These are phyloP conservation scores for Hypoxylon sp. DNA, from an alignment of 2,329 filamentous ascomycete species.

Conservation along the genomic window DNA sequence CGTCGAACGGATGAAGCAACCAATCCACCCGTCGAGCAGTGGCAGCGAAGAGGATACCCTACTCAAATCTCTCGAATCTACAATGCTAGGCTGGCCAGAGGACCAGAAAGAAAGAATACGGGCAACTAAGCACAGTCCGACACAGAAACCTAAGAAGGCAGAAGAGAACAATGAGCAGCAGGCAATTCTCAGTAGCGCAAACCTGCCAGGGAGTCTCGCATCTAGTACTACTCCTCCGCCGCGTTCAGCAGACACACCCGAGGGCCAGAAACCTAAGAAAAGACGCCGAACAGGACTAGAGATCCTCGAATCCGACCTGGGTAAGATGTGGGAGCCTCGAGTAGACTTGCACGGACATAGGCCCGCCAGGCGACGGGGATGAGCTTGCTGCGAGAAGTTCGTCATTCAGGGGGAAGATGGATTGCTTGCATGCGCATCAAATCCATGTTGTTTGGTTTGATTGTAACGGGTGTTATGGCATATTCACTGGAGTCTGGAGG, in stretches of 20 bases:
- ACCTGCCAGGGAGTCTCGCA: not conserved
- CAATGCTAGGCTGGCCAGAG: not conserved
- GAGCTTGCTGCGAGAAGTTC: not conserved
- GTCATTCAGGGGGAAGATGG: not conserved
- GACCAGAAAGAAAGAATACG: slow-evolving; percentile 3
- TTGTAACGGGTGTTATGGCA: not conserved
- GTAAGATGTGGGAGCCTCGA: slow-evolving; percentile 41
- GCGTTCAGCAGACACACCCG: not conserved
- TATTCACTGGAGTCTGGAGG: not conserved
- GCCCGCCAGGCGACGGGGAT: slow-evolving; percentile 17
- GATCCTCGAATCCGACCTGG: slow-evolving; percentile 40
- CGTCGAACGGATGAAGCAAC: slow-evolving; percentile 35
- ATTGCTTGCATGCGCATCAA: not conserved
- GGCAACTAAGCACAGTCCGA: not conserved
- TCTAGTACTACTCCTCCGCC: not conserved
- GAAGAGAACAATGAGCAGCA: not conserved
- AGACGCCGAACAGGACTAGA: slow-evolving; percentile 33
- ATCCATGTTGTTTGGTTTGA: not conserved
- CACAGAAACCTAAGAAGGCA: not conserved
- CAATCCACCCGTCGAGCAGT: slow-evolving; percentile 3
- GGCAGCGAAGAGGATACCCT: slow-evolving; percentile 3
- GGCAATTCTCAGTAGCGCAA: not conserved
- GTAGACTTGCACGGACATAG: slow-evolving; percentile 45
- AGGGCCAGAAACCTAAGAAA: slow-evolving; percentile 30
- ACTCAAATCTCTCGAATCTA: not conserved